These are phyloP conservation scores for Trichoderma atroviride DNA, from an alignment of 2,329 filamentous ascomycete genomes.

Conservation along the genomic window DNA sequence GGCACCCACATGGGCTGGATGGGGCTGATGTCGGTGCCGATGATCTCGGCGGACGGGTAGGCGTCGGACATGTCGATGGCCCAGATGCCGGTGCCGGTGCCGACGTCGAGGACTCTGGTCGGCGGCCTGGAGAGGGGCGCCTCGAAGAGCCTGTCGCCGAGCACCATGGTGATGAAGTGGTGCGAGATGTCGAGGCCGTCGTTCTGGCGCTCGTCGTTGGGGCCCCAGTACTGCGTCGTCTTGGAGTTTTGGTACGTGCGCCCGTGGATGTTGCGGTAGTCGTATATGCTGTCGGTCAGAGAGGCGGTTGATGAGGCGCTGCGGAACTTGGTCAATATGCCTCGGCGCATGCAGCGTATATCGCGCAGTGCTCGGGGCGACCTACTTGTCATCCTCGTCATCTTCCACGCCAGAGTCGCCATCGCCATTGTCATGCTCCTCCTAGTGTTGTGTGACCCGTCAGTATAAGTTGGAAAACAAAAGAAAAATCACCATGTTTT, in stretches of 20 bases:
- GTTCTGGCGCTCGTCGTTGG: slow-evolving; percentile 45
- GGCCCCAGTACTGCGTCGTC: slow-evolving; percentile 42
- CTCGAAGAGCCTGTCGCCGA: slow-evolving; percentile 42
- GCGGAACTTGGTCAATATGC: neutral
- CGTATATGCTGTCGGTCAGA: slow-evolving; percentile 40
- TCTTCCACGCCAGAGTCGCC: slow-evolving; percentile 15
- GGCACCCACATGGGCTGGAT: slow-evolving; percentile 55
- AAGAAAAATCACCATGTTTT: no score
- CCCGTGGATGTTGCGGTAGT: slow-evolving; percentile 45
- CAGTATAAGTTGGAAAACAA: neutral
- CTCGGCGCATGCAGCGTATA: neutral
- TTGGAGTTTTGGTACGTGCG: slow-evolving; percentile 46
- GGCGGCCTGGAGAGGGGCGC: slow-evolving; percentile 43
- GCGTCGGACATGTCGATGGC: slow-evolving; percentile 49
- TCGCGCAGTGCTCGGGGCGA: neutral
- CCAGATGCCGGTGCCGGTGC: slow-evolving; percentile 53
- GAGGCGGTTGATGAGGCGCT: slow-evolving; percentile 30
- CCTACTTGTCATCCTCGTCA: slow-evolving; percentile 11
- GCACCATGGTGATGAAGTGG: slow-evolving; percentile 38
- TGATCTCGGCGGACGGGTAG: slow-evolving; percentile 41
- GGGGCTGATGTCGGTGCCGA: slow-evolving; percentile 46
- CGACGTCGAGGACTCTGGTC: slow-evolving; percentile 48
- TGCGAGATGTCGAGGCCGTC: slow-evolving; percentile 46
- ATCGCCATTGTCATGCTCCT: neutral
- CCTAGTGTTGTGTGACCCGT: neutral